phyloP scores from a whole-genome alignment of 1,284 basidiomycete species.

The Marasmius sp. region DNA sequence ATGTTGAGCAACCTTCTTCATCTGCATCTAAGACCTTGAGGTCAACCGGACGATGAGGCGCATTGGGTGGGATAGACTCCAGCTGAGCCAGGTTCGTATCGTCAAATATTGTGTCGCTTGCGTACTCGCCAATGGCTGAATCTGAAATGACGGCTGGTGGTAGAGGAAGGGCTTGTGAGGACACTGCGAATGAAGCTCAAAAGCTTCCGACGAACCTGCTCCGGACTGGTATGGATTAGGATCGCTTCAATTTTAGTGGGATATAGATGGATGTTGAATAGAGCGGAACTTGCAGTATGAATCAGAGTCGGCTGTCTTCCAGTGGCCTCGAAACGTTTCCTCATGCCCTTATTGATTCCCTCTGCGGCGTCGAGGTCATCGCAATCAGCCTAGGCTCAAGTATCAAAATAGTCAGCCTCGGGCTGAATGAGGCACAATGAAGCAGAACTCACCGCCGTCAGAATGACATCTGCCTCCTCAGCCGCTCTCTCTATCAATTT shows the following conservation, averaged over 20 bases:
- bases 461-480: slow-evolving; percentile 30
- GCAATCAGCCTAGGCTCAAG: slow-evolving; percentile 35
- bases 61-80: too few relatives aligned
- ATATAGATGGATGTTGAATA: background rate
- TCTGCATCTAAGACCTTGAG: too few relatives aligned
- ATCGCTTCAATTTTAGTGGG: background rate
- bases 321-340: slow-evolving; percentile 38
- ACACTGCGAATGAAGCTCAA: too few relatives aligned
- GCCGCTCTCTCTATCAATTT: slow-evolving; percentile 27
- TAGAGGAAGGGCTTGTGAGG: too few relatives aligned
- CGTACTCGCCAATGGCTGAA: too few relatives aligned
- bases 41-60: too few relatives aligned
- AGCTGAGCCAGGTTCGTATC: too few relatives aligned
- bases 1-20: background rate
- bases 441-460: slow-evolving; percentile 24
- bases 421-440: background rate
- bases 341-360: slow-evolving; percentile 44
- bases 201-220: too few relatives aligned
- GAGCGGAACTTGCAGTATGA: slow-evolving; percentile 40
- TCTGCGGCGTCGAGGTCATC: slow-evolving; percentile 37
- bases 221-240: too few relatives aligned
- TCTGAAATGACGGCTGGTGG: too few relatives aligned
- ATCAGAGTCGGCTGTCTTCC: slow-evolving; percentile 45
- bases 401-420: too few relatives aligned
- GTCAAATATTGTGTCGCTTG: too few relatives aligned